phyloP scores from a whole-genome alignment of 2,329 filamentous ascomycete species.

The Botrytis aclada region DNA sequence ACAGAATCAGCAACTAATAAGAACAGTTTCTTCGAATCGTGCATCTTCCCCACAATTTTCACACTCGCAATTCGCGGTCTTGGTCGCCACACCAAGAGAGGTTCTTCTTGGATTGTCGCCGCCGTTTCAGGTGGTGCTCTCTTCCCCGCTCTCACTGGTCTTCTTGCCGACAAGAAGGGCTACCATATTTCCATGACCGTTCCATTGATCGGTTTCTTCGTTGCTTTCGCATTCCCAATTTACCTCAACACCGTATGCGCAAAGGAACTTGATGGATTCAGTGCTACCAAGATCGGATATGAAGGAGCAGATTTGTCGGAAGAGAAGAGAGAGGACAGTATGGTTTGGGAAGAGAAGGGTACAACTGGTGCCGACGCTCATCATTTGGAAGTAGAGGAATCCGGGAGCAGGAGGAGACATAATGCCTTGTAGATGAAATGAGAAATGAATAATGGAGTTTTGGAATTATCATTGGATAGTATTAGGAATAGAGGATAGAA shows the following conservation, averaged over 20 bases:
- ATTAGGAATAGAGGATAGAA: background rate
- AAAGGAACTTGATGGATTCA: slow-evolving; percentile 39
- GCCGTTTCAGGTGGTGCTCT: slow-evolving; percentile 32
- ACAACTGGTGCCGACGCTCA: background rate
- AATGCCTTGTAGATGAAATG: background rate
- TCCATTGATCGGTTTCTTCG: slow-evolving; percentile 37
- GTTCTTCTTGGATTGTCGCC: slow-evolving; percentile 69
- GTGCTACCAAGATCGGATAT: slow-evolving; percentile 39
- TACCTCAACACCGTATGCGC: slow-evolving; percentile 38
- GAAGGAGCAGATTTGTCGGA: slow-evolving; percentile 19
- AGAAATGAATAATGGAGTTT: background rate
- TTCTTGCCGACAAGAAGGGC: slow-evolving; percentile 19
- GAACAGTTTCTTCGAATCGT: slow-evolving; percentile 63
- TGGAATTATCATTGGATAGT: background rate
- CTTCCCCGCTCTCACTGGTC: slow-evolving; percentile 28
- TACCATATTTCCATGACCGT: slow-evolving; percentile 35
- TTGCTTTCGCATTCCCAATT: slow-evolving; percentile 39
- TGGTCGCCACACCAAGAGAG: slow-evolving; percentile 74
- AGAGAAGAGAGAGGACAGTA: background rate
- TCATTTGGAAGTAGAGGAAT: slow-evolving; percentile 3
- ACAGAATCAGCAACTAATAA: background rate
- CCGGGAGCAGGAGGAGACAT: background rate
- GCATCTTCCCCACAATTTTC: slow-evolving; percentile 80
- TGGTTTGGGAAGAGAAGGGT: slow-evolving; percentile 15
- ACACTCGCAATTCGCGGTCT: slow-evolving; percentile 76